Percentiles rank a stretch among this genome's conserved stretches.
phyloP scores from a whole-genome alignment of 805 yeast genomes.

The Saccharomycopsis fodiens region DNA sequence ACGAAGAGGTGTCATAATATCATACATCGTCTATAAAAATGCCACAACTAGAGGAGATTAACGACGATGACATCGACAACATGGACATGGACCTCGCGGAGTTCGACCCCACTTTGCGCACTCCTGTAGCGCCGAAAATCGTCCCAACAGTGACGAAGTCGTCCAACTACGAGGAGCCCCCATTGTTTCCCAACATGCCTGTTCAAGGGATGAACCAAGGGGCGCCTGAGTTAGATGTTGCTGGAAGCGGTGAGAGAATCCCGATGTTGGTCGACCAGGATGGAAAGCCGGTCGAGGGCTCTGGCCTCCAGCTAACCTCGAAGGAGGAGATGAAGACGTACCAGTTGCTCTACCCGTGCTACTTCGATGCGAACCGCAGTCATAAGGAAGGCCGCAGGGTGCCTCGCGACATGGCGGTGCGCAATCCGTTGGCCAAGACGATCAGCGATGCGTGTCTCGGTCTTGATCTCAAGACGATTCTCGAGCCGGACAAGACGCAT shows the following conservation, averaged over 20 bases:
- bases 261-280: slow-evolving; percentile 17
- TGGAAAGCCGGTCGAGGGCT: slow-evolving; percentile 14
- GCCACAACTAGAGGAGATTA: slow-evolving; percentile 69
- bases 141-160: slow-evolving; percentile 55
- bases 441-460: slow-evolving; percentile 61
- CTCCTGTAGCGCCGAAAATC: slow-evolving; percentile 67
- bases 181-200: slow-evolving; percentile 25
- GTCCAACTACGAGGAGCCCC: slow-evolving; percentile 39
- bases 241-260: slow-evolving; percentile 20
- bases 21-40: too few species aligned
- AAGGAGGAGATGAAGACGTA: slow-evolving; percentile 56
- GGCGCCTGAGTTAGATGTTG: slow-evolving; percentile 3
- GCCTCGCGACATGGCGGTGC: slow-evolving; percentile 57
- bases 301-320: slow-evolving; percentile 37
- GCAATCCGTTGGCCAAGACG: slow-evolving; percentile 80
- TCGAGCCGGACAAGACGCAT: slow-evolving; percentile 80
- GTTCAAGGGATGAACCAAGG: neutral
- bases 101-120: slow-evolving; percentile 62
- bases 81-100: slow-evolving; percentile 92
- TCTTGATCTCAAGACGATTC: slow-evolving; percentile 32
- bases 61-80: slow-evolving; percentile 78
- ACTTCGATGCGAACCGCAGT: slow-evolving; percentile 74
- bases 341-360: slow-evolving; percentile 83
- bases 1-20: too few species aligned
- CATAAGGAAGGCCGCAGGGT: slow-evolving; percentile 83